These are phyloP conservation scores for Nelumbo lutea DNA, from an alignment of 164 flowering plant species.

Conservation along the genomic window DNA sequence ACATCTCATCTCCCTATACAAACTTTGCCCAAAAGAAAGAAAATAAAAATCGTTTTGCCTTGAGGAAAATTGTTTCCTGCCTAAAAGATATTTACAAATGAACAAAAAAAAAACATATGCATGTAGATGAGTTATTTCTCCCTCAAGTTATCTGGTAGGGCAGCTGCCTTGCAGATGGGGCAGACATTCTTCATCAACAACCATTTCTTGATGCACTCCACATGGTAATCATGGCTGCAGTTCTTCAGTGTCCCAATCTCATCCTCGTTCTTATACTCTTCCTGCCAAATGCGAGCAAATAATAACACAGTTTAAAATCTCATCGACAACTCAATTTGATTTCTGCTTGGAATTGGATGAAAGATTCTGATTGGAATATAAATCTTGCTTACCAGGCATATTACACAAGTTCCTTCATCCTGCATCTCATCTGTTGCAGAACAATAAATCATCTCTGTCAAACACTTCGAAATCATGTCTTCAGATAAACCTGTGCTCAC, in stretches of 20 bases:
- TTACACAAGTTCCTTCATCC: constrained; percentile 46
- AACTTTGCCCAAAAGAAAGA: neutral
- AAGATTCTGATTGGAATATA: neutral
- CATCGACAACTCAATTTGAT: neutral
- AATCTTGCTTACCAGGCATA: constrained; percentile 51
- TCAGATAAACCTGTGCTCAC: constrained; percentile 62
- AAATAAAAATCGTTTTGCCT: neutral
- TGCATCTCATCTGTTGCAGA: constrained; percentile 25
- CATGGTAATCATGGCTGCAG: constrained; percentile 59
- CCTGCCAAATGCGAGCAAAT: constrained; percentile 31
- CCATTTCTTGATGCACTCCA: constrained; percentile 55
- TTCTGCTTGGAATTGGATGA: neutral
- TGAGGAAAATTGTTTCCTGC: neutral
- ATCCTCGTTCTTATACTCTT: constrained; percentile 54
- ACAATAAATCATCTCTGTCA: constrained; percentile 32
- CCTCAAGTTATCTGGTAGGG: constrained; percentile 26
- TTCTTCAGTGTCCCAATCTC: constrained; percentile 35
- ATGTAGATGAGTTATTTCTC: neutral
- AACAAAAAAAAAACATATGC: neutral
- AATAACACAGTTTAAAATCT: neutral
- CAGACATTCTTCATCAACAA: constrained; percentile 58
- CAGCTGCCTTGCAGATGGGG: constrained; percentile 65
- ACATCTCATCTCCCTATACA: neutral
- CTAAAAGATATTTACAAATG: neutral
- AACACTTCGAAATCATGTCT: constrained; percentile 39